Conservation (phyloP, 306 rosid genomes). For the Dalbergia cultrata region DNA sequence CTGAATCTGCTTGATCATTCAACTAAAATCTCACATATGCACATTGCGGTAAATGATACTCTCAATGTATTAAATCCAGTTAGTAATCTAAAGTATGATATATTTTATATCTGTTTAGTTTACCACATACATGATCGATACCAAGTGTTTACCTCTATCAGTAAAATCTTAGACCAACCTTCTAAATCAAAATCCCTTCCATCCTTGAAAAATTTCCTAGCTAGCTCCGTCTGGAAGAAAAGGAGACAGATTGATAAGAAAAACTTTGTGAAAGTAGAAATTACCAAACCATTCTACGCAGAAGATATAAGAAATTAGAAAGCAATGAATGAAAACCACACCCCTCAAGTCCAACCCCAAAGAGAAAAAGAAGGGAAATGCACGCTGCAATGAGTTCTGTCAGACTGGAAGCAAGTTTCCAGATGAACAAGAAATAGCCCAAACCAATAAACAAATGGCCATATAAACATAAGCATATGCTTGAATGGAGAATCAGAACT, state of each 20-base stretch:
- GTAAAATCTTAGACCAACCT: slow-evolving; percentile 63
- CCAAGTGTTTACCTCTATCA: slow-evolving; percentile 16
- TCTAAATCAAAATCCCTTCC: slow-evolving; percentile 84
- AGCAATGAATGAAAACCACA: slow-evolving; percentile 25
- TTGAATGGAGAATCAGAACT: not conserved
- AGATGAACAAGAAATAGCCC: slow-evolving; percentile 2
- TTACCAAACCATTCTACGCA: slow-evolving; percentile 11
- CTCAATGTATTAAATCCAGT: not conserved
- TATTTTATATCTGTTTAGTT: not conserved
- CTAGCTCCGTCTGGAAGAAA: slow-evolving; percentile 79
- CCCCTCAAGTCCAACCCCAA: not conserved
- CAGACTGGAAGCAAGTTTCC: not conserved
- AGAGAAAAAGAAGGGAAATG: not conserved
- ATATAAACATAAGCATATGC: not conserved
- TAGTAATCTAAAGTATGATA: not conserved
- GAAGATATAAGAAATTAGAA: slow-evolving; percentile 19
- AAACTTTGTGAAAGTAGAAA: slow-evolving; percentile 30
- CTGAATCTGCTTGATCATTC: slow-evolving; percentile 29
- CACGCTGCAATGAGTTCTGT: not conserved
- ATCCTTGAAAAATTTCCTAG: slow-evolving; percentile 80
- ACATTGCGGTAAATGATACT: not conserved
- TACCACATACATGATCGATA: slow-evolving; percentile 23
- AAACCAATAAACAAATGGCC: not conserved
- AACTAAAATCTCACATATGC: slow-evolving; percentile 20
- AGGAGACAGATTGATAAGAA: slow-evolving; percentile 39